A percentile compares a stretch with the other conserved stretches of the same genome.
These are phyloP conservation scores for Magnusiomyces suaveolens DNA, from an alignment of 1,139 yeast species.

Conservation along the genomic window DNA sequence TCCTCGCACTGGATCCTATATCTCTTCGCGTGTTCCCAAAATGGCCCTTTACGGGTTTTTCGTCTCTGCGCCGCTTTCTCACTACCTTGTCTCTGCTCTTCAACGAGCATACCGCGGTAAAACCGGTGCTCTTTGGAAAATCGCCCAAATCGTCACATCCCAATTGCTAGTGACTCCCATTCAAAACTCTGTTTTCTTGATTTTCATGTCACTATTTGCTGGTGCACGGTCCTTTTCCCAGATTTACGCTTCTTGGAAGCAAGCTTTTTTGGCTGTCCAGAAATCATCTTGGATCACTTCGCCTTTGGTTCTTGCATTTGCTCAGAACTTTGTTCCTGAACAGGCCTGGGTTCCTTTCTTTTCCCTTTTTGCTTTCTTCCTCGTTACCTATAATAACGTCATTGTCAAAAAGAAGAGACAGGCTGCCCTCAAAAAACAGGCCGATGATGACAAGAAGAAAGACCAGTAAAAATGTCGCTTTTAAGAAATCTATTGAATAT, in stretches of 20 bases:
- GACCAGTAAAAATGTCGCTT: not conserved
- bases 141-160: constrained; percentile 52
- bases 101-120: constrained; percentile 32
- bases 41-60: constrained; percentile 68
- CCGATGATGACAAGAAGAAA: not conserved
- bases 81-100: constrained; percentile 35
- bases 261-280: constrained; percentile 48
- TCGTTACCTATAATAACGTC: constrained; percentile 73
- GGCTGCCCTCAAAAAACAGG: constrained; percentile 20
- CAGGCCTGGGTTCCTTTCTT: constrained; percentile 82
- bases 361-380: constrained; percentile 58
- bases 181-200: constrained; percentile 46
- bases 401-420: constrained; percentile 43
- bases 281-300: constrained; percentile 58
- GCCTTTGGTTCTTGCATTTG: constrained; percentile 51
- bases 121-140: constrained; percentile 32
- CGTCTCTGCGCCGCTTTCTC: constrained; percentile 67
- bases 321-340: constrained; percentile 66
- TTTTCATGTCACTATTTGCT: constrained; percentile 37
- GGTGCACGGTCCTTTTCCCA: constrained; percentile 31
- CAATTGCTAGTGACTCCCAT: constrained; percentile 58
- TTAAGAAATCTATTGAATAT: not conserved
- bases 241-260: constrained; percentile 37
- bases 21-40: constrained; percentile 41
- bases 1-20: constrained; percentile 29